Evolutionary conservation across 1,284 basidiomycete genomes (phyloP).

Genomic region (Ceratobasidium sp.): DNA sequence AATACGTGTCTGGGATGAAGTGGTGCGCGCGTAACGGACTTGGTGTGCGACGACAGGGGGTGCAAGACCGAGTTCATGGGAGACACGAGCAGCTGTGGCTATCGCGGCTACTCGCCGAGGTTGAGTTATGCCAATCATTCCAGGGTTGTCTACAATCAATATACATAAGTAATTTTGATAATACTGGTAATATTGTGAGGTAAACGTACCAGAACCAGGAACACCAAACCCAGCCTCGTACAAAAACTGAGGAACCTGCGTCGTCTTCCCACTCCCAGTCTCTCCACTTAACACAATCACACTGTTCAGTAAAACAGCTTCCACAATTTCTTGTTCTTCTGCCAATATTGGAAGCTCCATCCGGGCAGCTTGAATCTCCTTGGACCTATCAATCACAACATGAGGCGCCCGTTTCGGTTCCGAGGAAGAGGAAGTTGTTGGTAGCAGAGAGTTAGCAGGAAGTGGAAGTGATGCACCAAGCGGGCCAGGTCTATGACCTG

Average conservation of each 20-base stretch:
- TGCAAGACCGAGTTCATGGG: slow-evolving; percentile 86
- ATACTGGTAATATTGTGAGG: too few species aligned
- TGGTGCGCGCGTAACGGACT: slow-evolving; percentile 96
- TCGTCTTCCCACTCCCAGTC: slow-evolving; percentile 99
- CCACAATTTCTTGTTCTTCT: slow-evolving; percentile 96
- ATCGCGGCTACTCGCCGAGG: slow-evolving; percentile 97
- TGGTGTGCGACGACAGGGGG: slow-evolving; percentile 92
- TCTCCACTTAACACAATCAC: slow-evolving; percentile 83
- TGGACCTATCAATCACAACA: slow-evolving; percentile 76
- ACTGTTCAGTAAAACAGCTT: slow-evolving; percentile 88
- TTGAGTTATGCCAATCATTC: slow-evolving; percentile 98
- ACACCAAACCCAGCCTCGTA: slow-evolving; percentile 97
- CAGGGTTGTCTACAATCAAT: slow-evolving; percentile 83
- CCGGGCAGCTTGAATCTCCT: slow-evolving; percentile 83
- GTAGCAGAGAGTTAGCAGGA: slow-evolving; percentile 57
- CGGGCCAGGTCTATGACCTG: slow-evolving; percentile 54
- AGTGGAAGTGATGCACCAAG: slow-evolving; percentile 57
- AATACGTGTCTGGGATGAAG: slow-evolving; percentile 89
- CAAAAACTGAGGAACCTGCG: slow-evolving; percentile 94
- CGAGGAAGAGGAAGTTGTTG: slow-evolving; percentile 24
- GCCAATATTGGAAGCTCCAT: slow-evolving; percentile 90
- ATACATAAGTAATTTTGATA: neutral
- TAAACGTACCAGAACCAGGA: slow-evolving; percentile 76
- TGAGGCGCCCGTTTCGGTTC: slow-evolving; percentile 53
- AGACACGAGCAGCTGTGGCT: slow-evolving; percentile 94